Percentiles rank a stretch among this genome's conserved stretches.
phyloP scores from a whole-genome alignment of 2,329 filamentous ascomycete species.

The Zymoseptoria ardabiliae region DNA sequence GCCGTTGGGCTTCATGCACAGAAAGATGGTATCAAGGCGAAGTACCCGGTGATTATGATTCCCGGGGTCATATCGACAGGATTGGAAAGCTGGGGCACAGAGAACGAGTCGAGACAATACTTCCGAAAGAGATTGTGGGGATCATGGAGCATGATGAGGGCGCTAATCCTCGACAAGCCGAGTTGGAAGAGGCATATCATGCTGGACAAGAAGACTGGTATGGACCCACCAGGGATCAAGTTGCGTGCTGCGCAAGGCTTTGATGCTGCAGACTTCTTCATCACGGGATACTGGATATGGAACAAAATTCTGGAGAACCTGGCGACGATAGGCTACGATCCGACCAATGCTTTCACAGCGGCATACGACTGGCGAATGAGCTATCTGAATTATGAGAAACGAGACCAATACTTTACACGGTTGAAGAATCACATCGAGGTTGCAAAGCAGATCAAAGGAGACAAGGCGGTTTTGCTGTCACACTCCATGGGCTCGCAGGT shows the following conservation, averaged over 20 bases:
- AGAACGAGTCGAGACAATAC: slow-evolving; percentile 75
- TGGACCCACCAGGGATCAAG: slow-evolving; percentile 87
- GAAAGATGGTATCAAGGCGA: slow-evolving; percentile 69
- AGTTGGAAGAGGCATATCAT: slow-evolving; percentile 95
- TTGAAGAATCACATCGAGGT: slow-evolving; percentile 87
- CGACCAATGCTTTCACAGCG: slow-evolving; percentile 62
- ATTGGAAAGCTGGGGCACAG: slow-evolving; percentile 92
- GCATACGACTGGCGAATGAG: slow-evolving; percentile 89
- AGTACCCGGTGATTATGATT: slow-evolving; percentile 92
- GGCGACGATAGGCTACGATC: slow-evolving; percentile 92
- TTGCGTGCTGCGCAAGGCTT: slow-evolving; percentile 91
- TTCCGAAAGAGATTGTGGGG: slow-evolving; percentile 95
- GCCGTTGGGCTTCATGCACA: slow-evolving; percentile 78
- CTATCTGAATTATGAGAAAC: slow-evolving; percentile 78
- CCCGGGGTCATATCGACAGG: slow-evolving; percentile 96
- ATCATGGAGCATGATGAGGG: slow-evolving; percentile 98
- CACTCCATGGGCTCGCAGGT: slow-evolving; percentile 99
- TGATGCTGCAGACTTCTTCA: slow-evolving; percentile 94
- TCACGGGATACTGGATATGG: slow-evolving; percentile 93
- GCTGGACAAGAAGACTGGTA: slow-evolving; percentile 83
- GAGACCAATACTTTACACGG: slow-evolving; percentile 89
- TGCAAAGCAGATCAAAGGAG: slow-evolving; percentile 61
- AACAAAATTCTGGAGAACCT: slow-evolving; percentile 97
- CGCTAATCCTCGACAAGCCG: slow-evolving; percentile 85
- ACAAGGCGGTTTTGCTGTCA: slow-evolving; percentile 79